These are phyloP conservation scores for Paraglomus occultum DNA, from an alignment of 192 early-diverging fungal genomes.

Conservation along the genomic window DNA sequence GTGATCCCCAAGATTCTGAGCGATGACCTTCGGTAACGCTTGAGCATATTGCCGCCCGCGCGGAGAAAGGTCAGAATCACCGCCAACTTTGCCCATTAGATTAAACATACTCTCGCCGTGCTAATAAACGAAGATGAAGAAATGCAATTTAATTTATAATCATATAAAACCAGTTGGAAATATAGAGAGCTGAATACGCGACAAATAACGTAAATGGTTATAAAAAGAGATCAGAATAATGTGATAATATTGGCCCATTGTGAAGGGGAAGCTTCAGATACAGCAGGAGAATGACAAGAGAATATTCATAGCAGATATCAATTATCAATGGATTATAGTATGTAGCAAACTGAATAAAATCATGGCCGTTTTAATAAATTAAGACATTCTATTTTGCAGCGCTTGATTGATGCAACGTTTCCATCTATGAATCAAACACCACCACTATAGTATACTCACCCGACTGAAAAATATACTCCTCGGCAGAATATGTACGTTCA, in stretches of 20 bases:
- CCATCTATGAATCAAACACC: neutral
- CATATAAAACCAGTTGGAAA: no score
- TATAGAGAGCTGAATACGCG: no score
- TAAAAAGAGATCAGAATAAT: no score
- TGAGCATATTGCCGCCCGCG: conserved; percentile 84
- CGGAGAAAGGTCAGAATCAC: conserved; percentile 87
- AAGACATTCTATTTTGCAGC: conserved; percentile 15
- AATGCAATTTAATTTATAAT: no score
- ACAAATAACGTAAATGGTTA: no score
- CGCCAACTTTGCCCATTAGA: conserved; percentile 88
- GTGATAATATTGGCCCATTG: no score
- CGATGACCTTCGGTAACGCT: conserved; percentile 79
- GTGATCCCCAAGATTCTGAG: conserved; percentile 69
- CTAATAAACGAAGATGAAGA: conserved; percentile 27
- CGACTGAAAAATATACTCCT: conserved; percentile 90
- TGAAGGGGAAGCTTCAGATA: no score
- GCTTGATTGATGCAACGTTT: no score
- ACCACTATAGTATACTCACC: conserved; percentile 33
- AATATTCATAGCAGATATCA: no score
- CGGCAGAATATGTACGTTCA: conserved; percentile 98
- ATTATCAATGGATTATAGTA: no score
- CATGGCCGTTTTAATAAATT: conserved; percentile 14
- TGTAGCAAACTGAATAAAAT: neutral
- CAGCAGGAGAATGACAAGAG: no score
- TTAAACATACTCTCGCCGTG: conserved; percentile 97